phyloP scores from a whole-genome alignment of 768 basidiomycete species.

The Strobilomyces dryophilus region DNA sequence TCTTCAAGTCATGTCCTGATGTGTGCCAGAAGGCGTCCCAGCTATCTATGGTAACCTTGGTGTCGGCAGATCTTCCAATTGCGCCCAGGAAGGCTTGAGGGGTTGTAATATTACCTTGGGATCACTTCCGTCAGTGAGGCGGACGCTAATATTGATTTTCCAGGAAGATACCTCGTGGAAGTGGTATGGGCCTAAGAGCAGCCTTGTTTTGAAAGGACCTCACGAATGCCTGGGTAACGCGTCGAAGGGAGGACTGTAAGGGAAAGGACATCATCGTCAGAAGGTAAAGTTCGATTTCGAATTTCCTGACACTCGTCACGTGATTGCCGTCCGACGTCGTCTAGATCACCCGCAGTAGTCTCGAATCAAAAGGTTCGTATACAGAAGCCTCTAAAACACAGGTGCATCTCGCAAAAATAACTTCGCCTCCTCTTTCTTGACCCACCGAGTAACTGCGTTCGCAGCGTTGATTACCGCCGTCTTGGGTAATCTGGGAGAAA shows the following conservation, averaged over 20 bases:
- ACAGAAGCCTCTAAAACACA: constrained; percentile 52
- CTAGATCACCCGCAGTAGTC: no score
- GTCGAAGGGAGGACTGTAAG: constrained; percentile 17
- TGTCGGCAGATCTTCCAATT: constrained; percentile 66
- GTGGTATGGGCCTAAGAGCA: constrained; percentile 17
- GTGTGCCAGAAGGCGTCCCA: constrained; percentile 75
- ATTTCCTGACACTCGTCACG: constrained; percentile 13
- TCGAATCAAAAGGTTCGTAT: background rate
- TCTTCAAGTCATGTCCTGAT: constrained; percentile 53
- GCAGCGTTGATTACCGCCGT: constrained; percentile 84
- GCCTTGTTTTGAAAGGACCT: constrained; percentile 33
- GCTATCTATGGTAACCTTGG: constrained; percentile 56
- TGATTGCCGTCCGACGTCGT: constrained; percentile 9
- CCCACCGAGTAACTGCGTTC: constrained; percentile 86
- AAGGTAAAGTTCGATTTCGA: constrained; percentile 5
- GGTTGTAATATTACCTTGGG: constrained; percentile 46
- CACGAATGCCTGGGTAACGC: constrained; percentile 14
- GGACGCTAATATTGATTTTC: background rate
- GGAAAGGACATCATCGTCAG: constrained; percentile 19
- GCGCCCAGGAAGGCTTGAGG: constrained; percentile 65
- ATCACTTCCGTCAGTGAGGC: constrained; percentile 8
- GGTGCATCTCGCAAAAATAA: constrained; percentile 89
- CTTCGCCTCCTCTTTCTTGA: constrained; percentile 78
- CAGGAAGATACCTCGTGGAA: constrained; percentile 19
- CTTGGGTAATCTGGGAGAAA: constrained; percentile 84